Base-by-base conservation (phyloP, 2,329 filamentous ascomycete species). In the Cladobotryum mycophilum region DNA sequence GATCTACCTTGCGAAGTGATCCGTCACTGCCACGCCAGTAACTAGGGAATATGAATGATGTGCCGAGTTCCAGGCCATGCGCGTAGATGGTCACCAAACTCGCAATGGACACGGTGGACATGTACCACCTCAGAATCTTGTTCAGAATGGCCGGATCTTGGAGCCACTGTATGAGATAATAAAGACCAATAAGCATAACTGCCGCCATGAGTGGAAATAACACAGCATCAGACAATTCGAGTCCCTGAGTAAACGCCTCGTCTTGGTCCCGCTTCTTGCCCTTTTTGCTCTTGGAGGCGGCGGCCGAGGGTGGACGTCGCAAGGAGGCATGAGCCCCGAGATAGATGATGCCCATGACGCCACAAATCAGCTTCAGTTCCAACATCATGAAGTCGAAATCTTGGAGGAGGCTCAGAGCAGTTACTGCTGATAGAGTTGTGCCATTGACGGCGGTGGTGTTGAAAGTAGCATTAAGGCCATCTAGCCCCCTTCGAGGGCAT, bases 121-220 rank as follows among this genome's bases (percentile, higher is more conserved):
- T 91, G 72, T 97, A 96, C 62, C 79, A 82, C 37, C 88, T 85
- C 18, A 97, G 72, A 37, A 95, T 79, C 67, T 85, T 88, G 72
- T 92, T 96, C 61, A 97, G 70, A 18, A 95, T 73, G 11, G 83
- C 76, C 1, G 90, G 85, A 61, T 96, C 88, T 57, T 92, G 76
- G 49, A 96, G 80, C 79, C 86, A 93, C 66, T 95, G 89, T 64
- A 97, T 89, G 53, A 96, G 75, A 60, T 91, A 85, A 72, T 97
- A 97, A 12, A 97, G 75, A 5, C 82, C 82, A 40, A 83, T 77
- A 8, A 97, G 79, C 1, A 85, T 82, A 9, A 75, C 62, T 2
- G 84, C 89, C 5, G 90, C 91, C 49, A 90, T 74, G 33, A 96
- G 59, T 2, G 92, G 93, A 56, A 96, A 88, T 60, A 95, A 67